These are phyloP conservation scores for Paraphaeosphaeria sporulosa DNA, from an alignment of 2,329 filamentous ascomycete genomes.

Conservation along the genomic window DNA sequence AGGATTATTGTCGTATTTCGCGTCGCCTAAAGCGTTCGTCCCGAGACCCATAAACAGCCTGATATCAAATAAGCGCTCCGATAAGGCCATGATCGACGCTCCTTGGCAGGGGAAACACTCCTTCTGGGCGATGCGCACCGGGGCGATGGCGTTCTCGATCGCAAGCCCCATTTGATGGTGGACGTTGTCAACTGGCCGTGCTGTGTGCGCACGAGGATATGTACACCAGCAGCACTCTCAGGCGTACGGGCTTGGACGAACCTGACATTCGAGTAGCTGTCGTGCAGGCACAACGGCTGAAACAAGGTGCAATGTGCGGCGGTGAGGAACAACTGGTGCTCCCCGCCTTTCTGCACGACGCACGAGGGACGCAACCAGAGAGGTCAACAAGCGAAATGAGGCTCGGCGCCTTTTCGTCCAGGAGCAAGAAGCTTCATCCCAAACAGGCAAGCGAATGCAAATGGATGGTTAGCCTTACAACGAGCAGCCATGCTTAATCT, in stretches of 20 bases:
- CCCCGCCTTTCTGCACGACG: constrained; percentile 13
- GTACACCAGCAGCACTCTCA: neutral
- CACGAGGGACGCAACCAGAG: constrained; percentile 6
- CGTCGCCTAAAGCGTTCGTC: constrained; percentile 8
- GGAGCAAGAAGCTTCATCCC: constrained; percentile 17
- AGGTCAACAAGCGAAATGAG: constrained; percentile 35
- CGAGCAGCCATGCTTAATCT: constrained; percentile 28
- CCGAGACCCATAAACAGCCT: constrained; percentile 19
- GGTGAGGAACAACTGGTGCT: neutral
- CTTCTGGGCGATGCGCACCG: constrained; percentile 18
- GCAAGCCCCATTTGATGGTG: neutral
- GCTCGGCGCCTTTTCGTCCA: constrained; percentile 16
- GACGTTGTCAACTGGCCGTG: neutral
- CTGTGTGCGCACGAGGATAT: neutral
- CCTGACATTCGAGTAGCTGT: constrained; percentile 7
- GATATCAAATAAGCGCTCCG: constrained; percentile 23
- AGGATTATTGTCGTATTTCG: constrained; percentile 13
- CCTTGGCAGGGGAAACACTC: constrained; percentile 19
- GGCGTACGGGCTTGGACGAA: neutral
- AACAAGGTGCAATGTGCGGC: constrained; percentile 2
- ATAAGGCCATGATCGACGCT: constrained; percentile 15
- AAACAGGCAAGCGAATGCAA: constrained; percentile 17
- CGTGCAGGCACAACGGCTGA: constrained; percentile 8
- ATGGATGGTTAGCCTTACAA: constrained; percentile 19
- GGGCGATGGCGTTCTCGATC: constrained; percentile 8